phyloP scores from a whole-genome alignment of 805 yeast species.

The Metschnikowia bowlesiae region DNA sequence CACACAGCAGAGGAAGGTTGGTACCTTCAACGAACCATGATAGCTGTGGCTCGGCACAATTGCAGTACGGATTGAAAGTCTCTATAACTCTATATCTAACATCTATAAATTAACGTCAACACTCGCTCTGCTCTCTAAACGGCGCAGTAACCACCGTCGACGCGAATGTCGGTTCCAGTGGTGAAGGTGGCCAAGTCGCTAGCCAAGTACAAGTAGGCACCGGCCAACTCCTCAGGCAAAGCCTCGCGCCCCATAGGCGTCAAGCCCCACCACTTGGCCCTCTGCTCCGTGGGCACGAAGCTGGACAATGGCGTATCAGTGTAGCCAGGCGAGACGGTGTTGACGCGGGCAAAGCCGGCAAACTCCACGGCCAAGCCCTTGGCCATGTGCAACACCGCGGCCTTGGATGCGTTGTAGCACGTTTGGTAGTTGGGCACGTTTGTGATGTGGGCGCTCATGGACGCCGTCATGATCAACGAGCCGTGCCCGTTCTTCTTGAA shows the following conservation, averaged over 20 bases:
- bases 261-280: constrained; percentile 23
- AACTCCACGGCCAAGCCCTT: constrained; percentile 21
- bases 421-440: constrained; percentile 82
- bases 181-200: constrained; percentile 20
- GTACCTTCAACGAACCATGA: too few species aligned
- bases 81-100: too few species aligned
- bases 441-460: constrained; percentile 85
- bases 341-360: constrained; percentile 20
- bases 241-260: constrained; percentile 23
- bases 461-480: constrained; percentile 77
- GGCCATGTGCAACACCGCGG: constrained; percentile 21
- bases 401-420: constrained; percentile 37
- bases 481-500: constrained; percentile 74
- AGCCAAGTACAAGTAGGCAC: constrained; percentile 23
- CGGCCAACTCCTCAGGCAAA: constrained; percentile 19
- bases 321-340: constrained; percentile 20
- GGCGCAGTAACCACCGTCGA: constrained; percentile 22
- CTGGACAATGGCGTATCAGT: constrained; percentile 20
- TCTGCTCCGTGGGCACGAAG: constrained; percentile 18
- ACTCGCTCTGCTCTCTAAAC: constrained; percentile 4
- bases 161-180: constrained; percentile 20
- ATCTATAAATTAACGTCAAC: too few species aligned
- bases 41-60: too few species aligned
- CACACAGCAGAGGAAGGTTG: too few species aligned
- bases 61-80: too few species aligned